phyloP scores from a whole-genome alignment of 257 asterid species.

The Capsicum rhomboideum region DNA sequence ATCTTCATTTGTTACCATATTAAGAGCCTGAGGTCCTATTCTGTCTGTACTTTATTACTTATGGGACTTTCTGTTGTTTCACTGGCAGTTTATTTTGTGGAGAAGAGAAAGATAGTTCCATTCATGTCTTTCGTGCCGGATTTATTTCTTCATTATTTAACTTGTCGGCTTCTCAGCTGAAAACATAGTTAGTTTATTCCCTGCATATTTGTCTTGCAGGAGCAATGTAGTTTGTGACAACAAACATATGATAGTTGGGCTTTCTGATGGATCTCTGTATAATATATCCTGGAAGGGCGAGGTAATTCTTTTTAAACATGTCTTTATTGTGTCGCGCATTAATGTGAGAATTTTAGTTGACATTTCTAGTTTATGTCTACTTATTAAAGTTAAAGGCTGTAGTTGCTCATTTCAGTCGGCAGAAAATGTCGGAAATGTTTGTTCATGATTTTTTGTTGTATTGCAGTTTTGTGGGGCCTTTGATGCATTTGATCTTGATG shows the following conservation, averaged over 20 bases:
- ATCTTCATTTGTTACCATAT: not conserved
- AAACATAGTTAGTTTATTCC: not conserved
- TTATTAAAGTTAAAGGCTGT: not conserved
- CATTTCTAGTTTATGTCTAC: not conserved
- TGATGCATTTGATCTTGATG: slow-evolving; percentile 52
- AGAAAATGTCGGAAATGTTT: not conserved
- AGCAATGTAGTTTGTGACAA: slow-evolving; percentile 94
- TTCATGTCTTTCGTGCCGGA: not conserved
- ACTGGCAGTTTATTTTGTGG: not conserved
- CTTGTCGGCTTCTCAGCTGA: not conserved
- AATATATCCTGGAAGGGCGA: slow-evolving; percentile 99
- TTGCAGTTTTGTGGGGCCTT: slow-evolving; percentile 81
- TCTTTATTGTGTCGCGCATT: not conserved
- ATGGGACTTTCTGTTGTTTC: not conserved
- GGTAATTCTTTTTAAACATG: slow-evolving; percentile 37
- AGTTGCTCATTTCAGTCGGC: not conserved
- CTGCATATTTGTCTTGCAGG: slow-evolving; percentile 41
- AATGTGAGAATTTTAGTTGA: not conserved
- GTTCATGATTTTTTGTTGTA: not conserved
- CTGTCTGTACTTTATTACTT: not conserved
- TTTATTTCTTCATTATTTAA: not conserved
- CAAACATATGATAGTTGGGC: slow-evolving; percentile 85
- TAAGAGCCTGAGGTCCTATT: not conserved
- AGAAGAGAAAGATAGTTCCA: not conserved
- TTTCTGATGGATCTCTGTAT: slow-evolving; percentile 94